Base-by-base conservation (phyloP, 768 basidiomycete genomes). In the Omphalotus guepiniiformis region DNA sequence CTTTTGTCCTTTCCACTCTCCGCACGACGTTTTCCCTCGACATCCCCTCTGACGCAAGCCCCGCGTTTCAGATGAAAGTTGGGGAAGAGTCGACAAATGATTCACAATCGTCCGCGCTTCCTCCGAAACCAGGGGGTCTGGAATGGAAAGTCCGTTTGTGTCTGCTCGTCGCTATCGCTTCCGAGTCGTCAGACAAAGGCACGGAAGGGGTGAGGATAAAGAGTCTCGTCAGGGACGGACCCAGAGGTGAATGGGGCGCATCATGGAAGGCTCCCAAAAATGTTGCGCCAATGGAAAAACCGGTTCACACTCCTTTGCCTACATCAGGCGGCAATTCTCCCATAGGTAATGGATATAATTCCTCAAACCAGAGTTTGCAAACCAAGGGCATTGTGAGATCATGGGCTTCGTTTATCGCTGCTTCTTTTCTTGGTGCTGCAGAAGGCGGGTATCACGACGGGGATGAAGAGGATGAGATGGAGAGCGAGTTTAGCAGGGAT, bases 41-140 rank as follows among this genome's bases (percentile, higher is more conserved):
- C 59, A 94, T 99, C 49, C 95, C 94, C 0, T 81, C 86, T 1
- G 95, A 96, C 48, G 91, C 86, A 0, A 87, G 89, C 42, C 93
- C 95, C 0, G 85, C 84, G 0, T 97, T 97, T 65, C 74, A 82
- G 43, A 71, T 93, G 1, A 68, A 73, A 41, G 71, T 85, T 4
- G 76, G 78, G 27, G 58, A 60, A 16, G 56, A 47, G 3, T 3
- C 25, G 12, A 16, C 26, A 2, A 36, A 27, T 18, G 5, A n/a
- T 27, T 7, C 29, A 9, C 2, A 16, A 4, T 11, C 8, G 15
- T 16, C 18, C 13, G 5, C 8, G 3, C 45, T 36, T 25, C 38
- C 30, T 15, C 22, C 23, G 15, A 39, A 28, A 25, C 19, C 39
- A 15, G 93, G 95, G 7, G 95, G 94, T 0, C 68, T 97, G 7